Base-by-base conservation (phyloP, 179 eudicot genomes). In the Heliamphora pulchella region DNA sequence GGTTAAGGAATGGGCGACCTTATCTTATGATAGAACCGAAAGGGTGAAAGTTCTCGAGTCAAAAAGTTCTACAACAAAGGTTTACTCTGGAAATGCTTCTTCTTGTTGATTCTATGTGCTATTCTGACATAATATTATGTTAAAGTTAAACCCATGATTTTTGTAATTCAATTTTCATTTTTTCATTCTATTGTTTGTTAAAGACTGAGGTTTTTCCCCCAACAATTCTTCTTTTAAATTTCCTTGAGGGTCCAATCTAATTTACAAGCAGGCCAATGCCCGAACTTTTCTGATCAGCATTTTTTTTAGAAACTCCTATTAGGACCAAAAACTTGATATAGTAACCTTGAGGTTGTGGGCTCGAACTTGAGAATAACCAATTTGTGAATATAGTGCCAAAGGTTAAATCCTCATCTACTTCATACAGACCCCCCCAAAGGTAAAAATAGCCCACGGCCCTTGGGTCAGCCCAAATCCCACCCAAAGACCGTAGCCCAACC, bases 1-100 rank as follows among this genome's bases (percentile, higher is more conserved):
- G 64, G 85, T 57, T 18, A 78, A 82, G 74, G 80, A 83, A 57
- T 13, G 9, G 44, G 83, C 82, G 79, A 81, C 51, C 69, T 20
- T 76, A 59, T 62, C 86, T 22, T 78, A 86, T 6, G 88, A 83
- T 41, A 82, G 86, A 78, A 63, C 66, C 79, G 90, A 85, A 62
- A 85, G 86, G 85, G 80, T 86, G 67, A 86, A 76, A 83, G 82
- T 82, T 78, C 91, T 89, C 9, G 89, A 86, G 76, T 88, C 89
- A 41, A 79, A 79, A n/a, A 81, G 82, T 68, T 81, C 71, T 69
- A 85, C 84, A 77, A 68, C 78, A 51, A 88, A 91, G 97, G 93
- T 91, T 55, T 58, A 75, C 67, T 74, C 59, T 69, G 59, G 47
- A 66, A 46, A 63, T n/a, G 55, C 61, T 4, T 9, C 8, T 73